Conservation (phyloP, 2,329 filamentous ascomycete genomes). For the Xylariaceae sp. region DNA sequence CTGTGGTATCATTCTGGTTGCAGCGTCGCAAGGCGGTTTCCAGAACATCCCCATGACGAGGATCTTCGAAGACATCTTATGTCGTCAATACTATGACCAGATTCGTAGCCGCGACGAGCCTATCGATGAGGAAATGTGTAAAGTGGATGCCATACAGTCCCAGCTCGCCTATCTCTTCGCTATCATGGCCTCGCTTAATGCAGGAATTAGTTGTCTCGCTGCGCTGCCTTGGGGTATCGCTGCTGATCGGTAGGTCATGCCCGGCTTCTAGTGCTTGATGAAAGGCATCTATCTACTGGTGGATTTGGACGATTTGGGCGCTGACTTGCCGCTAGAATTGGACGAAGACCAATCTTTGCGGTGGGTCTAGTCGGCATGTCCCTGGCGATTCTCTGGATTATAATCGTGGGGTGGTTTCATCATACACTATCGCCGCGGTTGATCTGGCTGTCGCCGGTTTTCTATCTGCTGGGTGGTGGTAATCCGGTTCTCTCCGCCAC, state of each 20-base stretch:
- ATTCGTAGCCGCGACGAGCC: constrained; percentile 29
- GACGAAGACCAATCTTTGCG: constrained; percentile 44
- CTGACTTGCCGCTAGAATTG: constrained; percentile 37
- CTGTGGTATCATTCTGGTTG: constrained; percentile 40
- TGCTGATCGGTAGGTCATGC: constrained; percentile 45
- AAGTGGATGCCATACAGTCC: constrained; percentile 45
- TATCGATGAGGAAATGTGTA: constrained; percentile 47
- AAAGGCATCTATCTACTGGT: constrained; percentile 7
- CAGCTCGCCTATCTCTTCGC: constrained; percentile 45
- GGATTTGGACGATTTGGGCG: constrained; percentile 46
- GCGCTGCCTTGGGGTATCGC: constrained; percentile 47
- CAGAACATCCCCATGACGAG: constrained; percentile 43
- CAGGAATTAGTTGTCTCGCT: constrained; percentile 41
- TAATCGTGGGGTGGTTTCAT: constrained; percentile 44
- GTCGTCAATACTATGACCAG: constrained; percentile 44
- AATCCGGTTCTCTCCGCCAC: constrained; percentile 40
- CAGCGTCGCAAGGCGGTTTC: constrained; percentile 38
- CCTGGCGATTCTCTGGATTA: constrained; percentile 36
- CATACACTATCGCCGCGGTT: constrained; percentile 40
- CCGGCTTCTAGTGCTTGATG: too few species aligned
- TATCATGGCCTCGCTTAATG: constrained; percentile 37
- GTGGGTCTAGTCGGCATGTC: constrained; percentile 41
- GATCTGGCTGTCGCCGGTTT: constrained; percentile 43
- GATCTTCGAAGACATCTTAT: constrained; percentile 48
- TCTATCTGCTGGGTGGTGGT: constrained; percentile 46